phyloP scores from a whole-genome alignment of 495 filamentous ascomycete genomes.

The Penicillium simplicissimum region DNA sequence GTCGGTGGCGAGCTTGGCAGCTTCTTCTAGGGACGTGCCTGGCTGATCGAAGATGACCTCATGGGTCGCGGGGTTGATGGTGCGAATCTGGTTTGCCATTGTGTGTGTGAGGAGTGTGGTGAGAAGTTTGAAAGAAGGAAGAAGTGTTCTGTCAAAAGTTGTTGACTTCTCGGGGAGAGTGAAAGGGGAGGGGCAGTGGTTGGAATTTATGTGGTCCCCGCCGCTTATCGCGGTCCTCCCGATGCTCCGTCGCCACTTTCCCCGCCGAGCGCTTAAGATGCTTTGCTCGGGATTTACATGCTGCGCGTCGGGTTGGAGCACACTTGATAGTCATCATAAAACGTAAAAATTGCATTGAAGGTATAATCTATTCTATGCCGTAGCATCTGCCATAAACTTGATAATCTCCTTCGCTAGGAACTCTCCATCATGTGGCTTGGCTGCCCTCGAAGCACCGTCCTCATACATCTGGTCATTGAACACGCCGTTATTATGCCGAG shows the following conservation, averaged over 20 bases:
- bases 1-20: constrained; percentile 62
- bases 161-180: not conserved
- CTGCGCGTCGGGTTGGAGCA: not conserved
- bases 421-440: constrained; percentile 68
- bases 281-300: not conserved
- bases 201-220: constrained; percentile 20
- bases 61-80: constrained; percentile 85
- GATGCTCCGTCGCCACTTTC: constrained; percentile 3
- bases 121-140: not conserved
- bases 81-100: constrained; percentile 85
- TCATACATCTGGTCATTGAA: constrained; percentile 63
- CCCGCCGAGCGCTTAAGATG: not conserved
- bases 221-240: constrained; percentile 21
- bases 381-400: constrained; percentile 61
- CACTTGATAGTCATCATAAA: not conserved
- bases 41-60: constrained; percentile 78
- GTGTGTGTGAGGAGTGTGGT: constrained; percentile 16
- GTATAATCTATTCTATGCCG: constrained; percentile 1
- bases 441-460: constrained; percentile 61
- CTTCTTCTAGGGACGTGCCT: constrained; percentile 67
- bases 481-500: constrained; percentile 59
- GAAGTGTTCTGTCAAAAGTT: constrained; percentile 1
- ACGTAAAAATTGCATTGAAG: not conserved
- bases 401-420: constrained; percentile 64
- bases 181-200: constrained; percentile 11